Percentiles rank a stretch among this genome's conserved stretches.
Evolutionary conservation across 2,329 filamentous ascomycete genomes (phyloP).

Genomic region (Tolypocladium ophioglossoides): DNA sequence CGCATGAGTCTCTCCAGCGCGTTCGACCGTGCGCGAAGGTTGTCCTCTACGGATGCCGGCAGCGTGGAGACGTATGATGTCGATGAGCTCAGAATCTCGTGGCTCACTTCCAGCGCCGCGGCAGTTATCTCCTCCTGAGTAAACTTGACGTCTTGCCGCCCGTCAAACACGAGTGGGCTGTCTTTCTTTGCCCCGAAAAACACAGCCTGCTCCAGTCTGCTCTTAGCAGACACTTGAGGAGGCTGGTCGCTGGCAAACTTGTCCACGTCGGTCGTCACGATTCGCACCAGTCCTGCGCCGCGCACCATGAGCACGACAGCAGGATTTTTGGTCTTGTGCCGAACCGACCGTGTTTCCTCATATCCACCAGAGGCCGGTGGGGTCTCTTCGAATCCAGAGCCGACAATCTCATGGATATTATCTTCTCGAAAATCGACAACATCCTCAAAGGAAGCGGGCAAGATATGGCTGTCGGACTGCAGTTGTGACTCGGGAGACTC

Average conservation of each 20-base stretch:
- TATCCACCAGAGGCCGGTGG: constrained; percentile 15
- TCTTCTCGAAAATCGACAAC: constrained; percentile 67
- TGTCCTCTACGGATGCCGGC: constrained; percentile 69
- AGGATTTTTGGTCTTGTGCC: constrained; percentile 50
- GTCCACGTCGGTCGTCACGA: constrained; percentile 47
- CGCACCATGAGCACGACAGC: constrained; percentile 51
- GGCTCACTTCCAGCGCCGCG: constrained; percentile 70
- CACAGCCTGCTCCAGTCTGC: constrained; percentile 86
- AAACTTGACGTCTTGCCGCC: constrained; percentile 56
- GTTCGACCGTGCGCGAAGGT: constrained; percentile 61
- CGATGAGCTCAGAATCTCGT: constrained; percentile 69
- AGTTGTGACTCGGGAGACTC: constrained; percentile 70
- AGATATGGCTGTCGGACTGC: constrained; percentile 51
- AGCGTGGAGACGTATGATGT: constrained; percentile 64
- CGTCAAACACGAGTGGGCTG: constrained; percentile 80
- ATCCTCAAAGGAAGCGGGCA: constrained; percentile 70
- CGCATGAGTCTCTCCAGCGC: constrained; percentile 67
- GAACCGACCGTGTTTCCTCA: constrained; percentile 39
- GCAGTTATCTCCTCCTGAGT: constrained; percentile 58
- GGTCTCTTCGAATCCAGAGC: constrained; percentile 53
- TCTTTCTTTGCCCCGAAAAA: constrained; percentile 77
- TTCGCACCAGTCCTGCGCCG: constrained; percentile 49
- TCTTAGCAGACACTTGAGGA: constrained; percentile 65
- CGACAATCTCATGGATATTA: constrained; percentile 51
- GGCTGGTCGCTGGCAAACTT: constrained; percentile 47